These are phyloP conservation scores for Pyrenopolyporus hunteri DNA, from an alignment of 495 filamentous ascomycete genomes.

Conservation along the genomic window DNA sequence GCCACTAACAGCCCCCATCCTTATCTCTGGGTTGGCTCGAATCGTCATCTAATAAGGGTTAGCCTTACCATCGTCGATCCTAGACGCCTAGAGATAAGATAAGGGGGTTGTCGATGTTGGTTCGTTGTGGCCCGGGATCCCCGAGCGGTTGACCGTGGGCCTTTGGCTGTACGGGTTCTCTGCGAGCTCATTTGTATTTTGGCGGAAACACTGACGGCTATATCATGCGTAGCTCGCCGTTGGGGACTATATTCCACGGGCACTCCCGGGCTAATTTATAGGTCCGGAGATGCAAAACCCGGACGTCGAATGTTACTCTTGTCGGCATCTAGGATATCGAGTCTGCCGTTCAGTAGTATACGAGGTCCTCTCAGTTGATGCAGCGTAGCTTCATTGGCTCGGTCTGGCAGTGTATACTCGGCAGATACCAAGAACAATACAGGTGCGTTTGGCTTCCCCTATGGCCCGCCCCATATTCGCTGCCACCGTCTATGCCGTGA, in stretches of 20 bases:
- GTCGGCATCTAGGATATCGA: background rate
- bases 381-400: background rate
- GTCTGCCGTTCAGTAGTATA: conserved; percentile 6
- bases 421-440: background rate
- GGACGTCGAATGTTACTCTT: conserved; percentile 2
- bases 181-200: background rate
- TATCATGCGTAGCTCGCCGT: conserved; percentile 12
- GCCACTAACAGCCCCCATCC: conserved; percentile 28
- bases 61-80: conserved; percentile 7
- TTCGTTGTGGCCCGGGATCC: background rate
- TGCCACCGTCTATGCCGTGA: background rate
- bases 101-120: conserved; percentile 1
- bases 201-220: conserved; percentile 4
- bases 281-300: conserved; percentile 5
- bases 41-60: conserved; percentile 13
- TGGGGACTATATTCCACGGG: background rate
- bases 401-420: background rate
- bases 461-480: background rate
- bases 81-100: conserved; percentile 24
- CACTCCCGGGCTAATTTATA: conserved; percentile 13
- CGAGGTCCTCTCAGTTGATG: background rate
- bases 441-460: background rate
- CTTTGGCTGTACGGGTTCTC: conserved; percentile 2
- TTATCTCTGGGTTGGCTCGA: conserved; percentile 32
- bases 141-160: background rate